phyloP scores from a whole-genome alignment of 2,329 filamentous ascomycete species.

The Ceratocystis eucalypticola region DNA sequence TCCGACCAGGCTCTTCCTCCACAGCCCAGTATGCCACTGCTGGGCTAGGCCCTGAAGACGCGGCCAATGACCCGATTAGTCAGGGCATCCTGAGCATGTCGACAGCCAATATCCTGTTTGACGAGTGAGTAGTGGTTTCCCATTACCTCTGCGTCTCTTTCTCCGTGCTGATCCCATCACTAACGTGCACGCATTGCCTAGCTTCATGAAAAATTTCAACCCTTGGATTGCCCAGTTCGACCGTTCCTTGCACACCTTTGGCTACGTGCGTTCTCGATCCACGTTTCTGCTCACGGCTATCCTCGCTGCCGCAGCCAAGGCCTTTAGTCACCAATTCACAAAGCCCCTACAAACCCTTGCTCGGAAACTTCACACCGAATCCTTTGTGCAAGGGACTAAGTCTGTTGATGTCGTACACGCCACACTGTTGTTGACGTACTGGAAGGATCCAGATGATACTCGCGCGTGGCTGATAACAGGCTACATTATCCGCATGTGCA shows the following conservation, averaged over 20 bases:
- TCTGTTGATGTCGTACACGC: slow-evolving; percentile 30
- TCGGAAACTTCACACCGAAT: slow-evolving; percentile 25
- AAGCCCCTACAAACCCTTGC: slow-evolving; percentile 14
- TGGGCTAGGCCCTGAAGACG: slow-evolving; percentile 2
- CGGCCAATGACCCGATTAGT: slow-evolving; percentile 8
- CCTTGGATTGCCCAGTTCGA: slow-evolving; percentile 32
- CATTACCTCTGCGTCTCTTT: not conserved
- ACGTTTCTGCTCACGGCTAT: slow-evolving; percentile 28
- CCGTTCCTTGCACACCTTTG: slow-evolving; percentile 28
- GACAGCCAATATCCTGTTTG: slow-evolving; percentile 8
- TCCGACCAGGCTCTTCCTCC: not conserved
- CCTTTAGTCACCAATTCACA: slow-evolving; percentile 27
- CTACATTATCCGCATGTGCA: slow-evolving; percentile 30
- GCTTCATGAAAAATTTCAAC: slow-evolving; percentile 30
- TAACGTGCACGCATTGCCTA: slow-evolving; percentile 13
- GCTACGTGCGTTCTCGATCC: slow-evolving; percentile 27
- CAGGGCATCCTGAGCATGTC: slow-evolving; percentile 4
- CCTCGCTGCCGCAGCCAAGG: slow-evolving; percentile 27
- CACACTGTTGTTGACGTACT: slow-evolving; percentile 30
- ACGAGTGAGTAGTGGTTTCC: slow-evolving; percentile 8
- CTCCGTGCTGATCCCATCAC: not conserved
- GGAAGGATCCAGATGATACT: slow-evolving; percentile 32
- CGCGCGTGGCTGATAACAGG: slow-evolving; percentile 30
- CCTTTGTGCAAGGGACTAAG: slow-evolving; percentile 26
- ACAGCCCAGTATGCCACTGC: not conserved